A percentile compares a stretch with the other conserved stretches of the same genome.
Evolutionary conservation across 805 yeast species (phyloP).

Genomic region (Yarrowia sp.): DNA sequence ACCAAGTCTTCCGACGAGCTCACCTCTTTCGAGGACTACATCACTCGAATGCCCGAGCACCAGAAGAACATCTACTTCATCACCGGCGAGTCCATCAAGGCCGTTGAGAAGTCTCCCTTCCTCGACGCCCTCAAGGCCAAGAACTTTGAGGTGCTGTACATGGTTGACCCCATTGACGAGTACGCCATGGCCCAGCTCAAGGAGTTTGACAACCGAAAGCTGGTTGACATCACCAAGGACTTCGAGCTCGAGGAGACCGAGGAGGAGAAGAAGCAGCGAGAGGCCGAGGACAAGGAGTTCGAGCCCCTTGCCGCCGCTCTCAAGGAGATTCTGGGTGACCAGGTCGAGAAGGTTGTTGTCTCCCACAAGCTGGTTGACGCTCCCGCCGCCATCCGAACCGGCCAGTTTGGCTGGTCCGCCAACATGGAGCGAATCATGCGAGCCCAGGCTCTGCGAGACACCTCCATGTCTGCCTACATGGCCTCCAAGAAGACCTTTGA

Average conservation of each 20-base stretch:
- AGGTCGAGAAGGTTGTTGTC: constrained; percentile 98
- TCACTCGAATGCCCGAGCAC: constrained; percentile 99
- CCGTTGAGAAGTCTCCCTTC: constrained; percentile 99
- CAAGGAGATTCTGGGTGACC: constrained; percentile 96
- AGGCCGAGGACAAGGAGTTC: constrained; percentile 84
- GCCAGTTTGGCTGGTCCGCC: constrained; percentile 99
- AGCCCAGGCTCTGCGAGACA: constrained; percentile 99
- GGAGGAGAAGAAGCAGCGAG: constrained; percentile 94
- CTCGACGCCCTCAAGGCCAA: constrained; percentile 97
- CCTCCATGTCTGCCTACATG: constrained; percentile 99
- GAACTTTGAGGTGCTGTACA: constrained; percentile 95
- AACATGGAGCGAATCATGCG: constrained; percentile 99
- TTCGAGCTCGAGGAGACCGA: constrained; percentile 94
- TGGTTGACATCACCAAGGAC: constrained; percentile 97
- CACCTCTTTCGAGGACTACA: constrained; percentile 94
- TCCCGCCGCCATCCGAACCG: constrained; percentile 99
- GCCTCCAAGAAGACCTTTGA: constrained; percentile 98
- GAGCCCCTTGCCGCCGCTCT: constrained; percentile 93
- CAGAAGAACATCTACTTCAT: constrained; percentile 99
- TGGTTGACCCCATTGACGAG: constrained; percentile 99
- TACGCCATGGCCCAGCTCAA: constrained; percentile 98
- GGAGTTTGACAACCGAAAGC: constrained; percentile 98
- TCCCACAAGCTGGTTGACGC: constrained; percentile 96
- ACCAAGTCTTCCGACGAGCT: constrained; percentile 92
- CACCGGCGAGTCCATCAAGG: constrained; percentile 97